Evolutionary conservation across 2,329 filamentous ascomycete species (phyloP), one percentile per base, ranked within the genome.

Genomic region (Exophiala viscosa): DNA sequence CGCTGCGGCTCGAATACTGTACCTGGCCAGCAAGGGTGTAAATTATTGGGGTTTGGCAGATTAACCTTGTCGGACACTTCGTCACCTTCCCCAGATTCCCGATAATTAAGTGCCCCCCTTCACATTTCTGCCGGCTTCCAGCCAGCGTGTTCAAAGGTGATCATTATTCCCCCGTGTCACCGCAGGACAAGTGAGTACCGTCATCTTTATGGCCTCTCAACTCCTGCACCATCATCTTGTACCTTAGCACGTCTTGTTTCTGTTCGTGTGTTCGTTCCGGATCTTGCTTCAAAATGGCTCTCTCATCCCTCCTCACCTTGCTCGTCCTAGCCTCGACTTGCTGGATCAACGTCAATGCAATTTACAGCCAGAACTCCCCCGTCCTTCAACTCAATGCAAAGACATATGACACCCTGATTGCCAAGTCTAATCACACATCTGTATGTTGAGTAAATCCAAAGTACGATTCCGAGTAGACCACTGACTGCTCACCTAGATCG

Each of bases 371-470:
- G 75, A 88, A 80, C 69, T 96, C 91, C 1, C 84, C 88, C 10
- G 93, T 99, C 39, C 70, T 97, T 39, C 89, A 95, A 70, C 74
- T 97, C 60, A 85, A 87, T 64, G 80, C 79, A 52, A 88, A 86
- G 71, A 87, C 79, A 65, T 97, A 95, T 70, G 84, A 92, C 67
- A 81, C 79, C 58, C 74, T 96, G 60, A 90, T 99, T 70, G 83
- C 87, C 42, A 85, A 88, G 67, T 96, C 90, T 23, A 96, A 96
- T 68, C 79, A 97, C 71, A 95, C 90, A 38, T 90, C 90, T 47
- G 91, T 96, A 81, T 69, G 85, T 68, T 18, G 28, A 28, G 34
- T 13, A 6, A 15, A 46, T 18, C 20, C 11, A 7, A 28, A 28
- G 23, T 28, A 28, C 8, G 23, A 28, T 28, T 38, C 11, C 14